Evolutionary conservation across 1,284 basidiomycete genomes (phyloP).

Genomic region (Tausonia pullulans): DNA sequence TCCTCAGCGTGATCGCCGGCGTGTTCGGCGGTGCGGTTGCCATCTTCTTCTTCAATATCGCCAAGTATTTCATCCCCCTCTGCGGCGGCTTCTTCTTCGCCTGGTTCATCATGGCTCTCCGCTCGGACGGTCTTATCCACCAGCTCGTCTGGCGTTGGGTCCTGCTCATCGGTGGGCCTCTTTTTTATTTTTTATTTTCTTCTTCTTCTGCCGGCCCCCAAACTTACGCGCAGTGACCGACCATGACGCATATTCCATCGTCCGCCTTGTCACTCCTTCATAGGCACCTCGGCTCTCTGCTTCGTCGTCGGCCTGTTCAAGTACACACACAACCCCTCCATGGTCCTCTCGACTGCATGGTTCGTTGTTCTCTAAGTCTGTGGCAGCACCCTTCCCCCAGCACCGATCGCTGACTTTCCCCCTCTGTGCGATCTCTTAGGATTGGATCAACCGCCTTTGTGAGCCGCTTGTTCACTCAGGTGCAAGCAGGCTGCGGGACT

Average conservation of each 20-base stretch:
- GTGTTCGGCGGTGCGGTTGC: slow-evolving; percentile 69
- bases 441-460: slow-evolving; percentile 75
- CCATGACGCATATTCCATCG: background rate
- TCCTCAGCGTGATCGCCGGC: slow-evolving; percentile 67
- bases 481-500: too few relatives aligned
- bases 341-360: slow-evolving; percentile 62
- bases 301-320: slow-evolving; percentile 54
- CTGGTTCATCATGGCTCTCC: slow-evolving; percentile 76
- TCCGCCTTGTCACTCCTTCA: slow-evolving; percentile 6
- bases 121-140: slow-evolving; percentile 65
- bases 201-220: slow-evolving; percentile 22
- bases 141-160: slow-evolving; percentile 70
- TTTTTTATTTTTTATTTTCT: slow-evolving; percentile 13
- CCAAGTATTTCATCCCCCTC: slow-evolving; percentile 72
- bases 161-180: slow-evolving; percentile 59
- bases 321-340: slow-evolving; percentile 63
- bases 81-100: slow-evolving; percentile 81
- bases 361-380: slow-evolving; percentile 27
- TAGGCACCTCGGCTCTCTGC: slow-evolving; percentile 43
- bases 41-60: slow-evolving; percentile 64
- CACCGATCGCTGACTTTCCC: background rate
- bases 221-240: slow-evolving; percentile 24
- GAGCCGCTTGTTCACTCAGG: background rate
- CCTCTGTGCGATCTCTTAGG: slow-evolving; percentile 22
- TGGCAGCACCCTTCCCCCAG: slow-evolving; percentile 25